These are phyloP conservation scores for Didymella keratinophila DNA, from an alignment of 2,329 filamentous ascomycete genomes.

Conservation along the genomic window DNA sequence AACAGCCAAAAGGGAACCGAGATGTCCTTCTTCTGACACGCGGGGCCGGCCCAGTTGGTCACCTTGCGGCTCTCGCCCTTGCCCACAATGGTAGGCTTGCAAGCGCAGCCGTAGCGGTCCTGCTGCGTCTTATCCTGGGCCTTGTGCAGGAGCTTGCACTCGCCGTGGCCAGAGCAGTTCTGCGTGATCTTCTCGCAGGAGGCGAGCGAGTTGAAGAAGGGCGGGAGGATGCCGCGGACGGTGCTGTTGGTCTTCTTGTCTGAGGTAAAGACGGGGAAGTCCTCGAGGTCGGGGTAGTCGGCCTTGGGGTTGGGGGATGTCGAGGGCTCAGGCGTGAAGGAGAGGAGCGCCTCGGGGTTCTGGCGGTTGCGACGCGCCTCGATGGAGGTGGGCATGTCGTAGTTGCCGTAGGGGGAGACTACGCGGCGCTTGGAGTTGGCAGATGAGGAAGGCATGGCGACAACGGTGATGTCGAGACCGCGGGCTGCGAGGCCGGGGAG, in stretches of 20 bases:
- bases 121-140: slow-evolving; percentile 50
- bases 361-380: slow-evolving; percentile 38
- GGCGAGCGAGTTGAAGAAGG: slow-evolving; percentile 76
- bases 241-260: slow-evolving; percentile 42
- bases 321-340: slow-evolving; percentile 37
- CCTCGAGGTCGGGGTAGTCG: slow-evolving; percentile 36
- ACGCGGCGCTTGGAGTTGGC: slow-evolving; percentile 42
- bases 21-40: slow-evolving; percentile 91
- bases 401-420: slow-evolving; percentile 46
- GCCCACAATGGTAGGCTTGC: slow-evolving; percentile 66
- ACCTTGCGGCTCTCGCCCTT: slow-evolving; percentile 61
- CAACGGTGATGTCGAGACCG: slow-evolving; percentile 47
- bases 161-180: slow-evolving; percentile 83
- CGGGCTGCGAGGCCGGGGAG: slow-evolving; percentile 24
- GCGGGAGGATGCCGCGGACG: slow-evolving; percentile 65
- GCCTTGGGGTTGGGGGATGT: slow-evolving; percentile 34
- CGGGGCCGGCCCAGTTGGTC: slow-evolving; percentile 81
- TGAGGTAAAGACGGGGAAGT: slow-evolving; percentile 38
- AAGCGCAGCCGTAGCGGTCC: slow-evolving; percentile 82
- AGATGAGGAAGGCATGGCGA: slow-evolving; percentile 47
- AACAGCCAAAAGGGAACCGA: slow-evolving; percentile 91
- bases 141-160: slow-evolving; percentile 73
- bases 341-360: slow-evolving; percentile 44
- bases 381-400: slow-evolving; percentile 35
- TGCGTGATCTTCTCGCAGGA: slow-evolving; percentile 74